Base-by-base conservation (phyloP, 1,284 basidiomycete species). In the Dichomitus squalens region DNA sequence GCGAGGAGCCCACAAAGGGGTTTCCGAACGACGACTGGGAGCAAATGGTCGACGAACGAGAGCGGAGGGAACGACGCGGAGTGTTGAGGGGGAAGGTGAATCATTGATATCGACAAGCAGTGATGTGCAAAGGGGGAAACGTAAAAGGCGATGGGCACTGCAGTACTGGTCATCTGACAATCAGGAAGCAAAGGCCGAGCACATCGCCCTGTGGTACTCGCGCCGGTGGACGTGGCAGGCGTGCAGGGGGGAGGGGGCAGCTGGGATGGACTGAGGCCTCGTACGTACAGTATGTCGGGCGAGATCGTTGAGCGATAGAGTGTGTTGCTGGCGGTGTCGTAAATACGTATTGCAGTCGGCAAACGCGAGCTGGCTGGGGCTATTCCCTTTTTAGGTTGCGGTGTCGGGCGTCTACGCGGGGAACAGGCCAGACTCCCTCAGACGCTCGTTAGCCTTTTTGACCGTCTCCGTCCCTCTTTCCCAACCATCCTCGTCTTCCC, bases 391-490 rank as follows among this genome's bases (percentile, higher is more conserved):
- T n/a, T n/a, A n/a, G n/a, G n/a, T n/a, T n/a, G n/a, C n/a, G n/a
- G n/a, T 40, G 36, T 14, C 44, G 38, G 53, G 53, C 61, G 61
- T 43, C 46, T 56, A 9, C 27, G 33, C 29, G 46, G 41, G 52
- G 43, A 11, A 20, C 8, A 20, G 44, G 27, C 43, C 29, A n/a
- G n/a, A n/a, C 29, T 11, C 11, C 29, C 11, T 18, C 25, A 58
- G 35, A 25, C 58, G 58, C 61, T 53, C 57, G 56, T 29, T 60
- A 63, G 58, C 49, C 58, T 60, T 63, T 60, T 63, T 56, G 58
- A 57, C 58, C 48, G 53, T 29, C 53, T 59, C 34, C 20, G 51
- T 52, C 58, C 52, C 44, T 47, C 29, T 47, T 49, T 51, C 53
- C 49, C 49, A 49, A 44, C 52, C 52, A 21, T 57, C 51, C 49